Evolutionary conservation across 768 basidiomycete genomes (phyloP).

Genomic region (Cystobasidiopsis lactophilus): DNA sequence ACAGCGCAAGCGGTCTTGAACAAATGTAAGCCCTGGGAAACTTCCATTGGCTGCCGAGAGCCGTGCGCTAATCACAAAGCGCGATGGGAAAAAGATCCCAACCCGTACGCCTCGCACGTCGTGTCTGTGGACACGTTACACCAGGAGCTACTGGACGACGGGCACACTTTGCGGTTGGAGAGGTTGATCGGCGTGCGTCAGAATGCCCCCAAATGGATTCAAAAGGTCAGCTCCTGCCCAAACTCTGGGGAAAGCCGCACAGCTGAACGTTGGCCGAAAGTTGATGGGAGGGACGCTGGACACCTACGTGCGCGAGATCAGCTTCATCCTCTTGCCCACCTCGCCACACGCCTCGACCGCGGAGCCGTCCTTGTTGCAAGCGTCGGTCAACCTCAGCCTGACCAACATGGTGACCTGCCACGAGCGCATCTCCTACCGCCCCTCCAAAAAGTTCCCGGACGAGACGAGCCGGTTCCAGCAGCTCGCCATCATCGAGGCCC

Average conservation of each 20-base stretch:
- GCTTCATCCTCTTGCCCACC: background rate
- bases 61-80: too few relatives aligned
- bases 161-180: background rate
- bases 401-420: background rate
- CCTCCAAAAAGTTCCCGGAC: background rate
- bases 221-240: background rate
- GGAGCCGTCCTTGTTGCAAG: background rate
- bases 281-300: background rate
- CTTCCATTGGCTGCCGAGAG: too few relatives aligned
- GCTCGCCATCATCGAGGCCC: background rate
- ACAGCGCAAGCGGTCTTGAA: background rate
- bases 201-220: conserved; percentile 1
- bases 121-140: background rate
- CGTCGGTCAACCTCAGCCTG: background rate
- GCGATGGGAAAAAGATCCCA: background rate
- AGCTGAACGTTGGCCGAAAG: background rate
- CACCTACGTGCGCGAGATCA: background rate
- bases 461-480: background rate
- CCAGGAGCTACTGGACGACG: background rate
- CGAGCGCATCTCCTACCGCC: background rate
- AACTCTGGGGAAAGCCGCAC: background rate
- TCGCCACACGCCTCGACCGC: background rate
- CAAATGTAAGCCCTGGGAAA: background rate
- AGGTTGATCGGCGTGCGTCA: background rate
- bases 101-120: background rate